A percentile compares a stretch with the other conserved stretches of the same genome.
Evolutionary conservation across 192 early-diverging fungal species (phyloP).

Genomic region (Coemansia sp.): DNA sequence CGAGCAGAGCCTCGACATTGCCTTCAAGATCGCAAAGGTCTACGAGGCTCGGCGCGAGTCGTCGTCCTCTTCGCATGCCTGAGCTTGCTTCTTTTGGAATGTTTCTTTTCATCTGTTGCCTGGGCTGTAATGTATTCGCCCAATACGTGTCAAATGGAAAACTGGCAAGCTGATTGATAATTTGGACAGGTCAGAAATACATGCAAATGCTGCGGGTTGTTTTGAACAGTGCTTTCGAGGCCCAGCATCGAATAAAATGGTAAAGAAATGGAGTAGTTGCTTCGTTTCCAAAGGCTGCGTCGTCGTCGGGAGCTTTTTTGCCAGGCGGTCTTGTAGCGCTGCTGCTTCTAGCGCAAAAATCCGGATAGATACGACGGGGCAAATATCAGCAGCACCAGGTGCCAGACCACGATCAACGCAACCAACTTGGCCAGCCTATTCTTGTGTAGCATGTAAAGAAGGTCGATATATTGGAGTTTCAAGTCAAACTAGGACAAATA

Average conservation of each 20-base stretch:
- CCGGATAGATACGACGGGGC: slow-evolving; percentile 14
- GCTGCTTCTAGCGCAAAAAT: background rate
- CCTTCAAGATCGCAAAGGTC: slow-evolving; percentile 93
- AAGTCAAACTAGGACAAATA: background rate
- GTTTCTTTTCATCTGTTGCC: too few species aligned
- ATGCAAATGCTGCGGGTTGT: background rate
- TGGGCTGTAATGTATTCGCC: too few species aligned
- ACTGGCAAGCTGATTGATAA: background rate
- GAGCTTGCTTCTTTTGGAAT: too few species aligned
- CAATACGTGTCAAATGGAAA: background rate
- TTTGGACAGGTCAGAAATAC: background rate
- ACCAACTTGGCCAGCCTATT: slow-evolving; percentile 18
- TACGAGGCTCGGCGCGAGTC: slow-evolving; percentile 63
- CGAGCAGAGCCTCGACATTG: slow-evolving; percentile 95
- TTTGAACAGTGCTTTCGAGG: background rate
- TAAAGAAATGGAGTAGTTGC: background rate
- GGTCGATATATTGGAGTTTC: background rate
- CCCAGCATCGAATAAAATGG: background rate
- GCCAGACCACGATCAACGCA: slow-evolving; percentile 22
- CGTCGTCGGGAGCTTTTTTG: too few species aligned
- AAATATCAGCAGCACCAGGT: slow-evolving; percentile 17
- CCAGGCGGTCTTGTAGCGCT: background rate
- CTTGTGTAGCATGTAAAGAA: background rate
- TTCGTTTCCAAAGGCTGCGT: background rate
- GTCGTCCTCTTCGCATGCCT: too few species aligned